A percentile compares a stretch with the other conserved stretches of the same genome.
Evolutionary conservation across 805 yeast genomes (phyloP).

Genomic region (Wickerhamiella azymoides): DNA sequence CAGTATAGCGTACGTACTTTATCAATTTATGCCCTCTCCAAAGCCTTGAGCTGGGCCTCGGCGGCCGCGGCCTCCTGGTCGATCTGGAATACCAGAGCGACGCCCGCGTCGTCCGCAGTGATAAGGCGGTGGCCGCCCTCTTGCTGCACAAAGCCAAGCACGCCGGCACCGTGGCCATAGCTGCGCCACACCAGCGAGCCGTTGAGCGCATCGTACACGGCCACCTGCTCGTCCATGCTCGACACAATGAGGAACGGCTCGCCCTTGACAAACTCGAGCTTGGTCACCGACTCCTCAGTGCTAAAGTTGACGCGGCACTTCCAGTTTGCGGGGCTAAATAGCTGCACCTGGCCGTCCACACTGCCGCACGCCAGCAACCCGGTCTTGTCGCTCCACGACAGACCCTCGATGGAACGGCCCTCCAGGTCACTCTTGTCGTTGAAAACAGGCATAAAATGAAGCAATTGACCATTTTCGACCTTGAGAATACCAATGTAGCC

Average conservation of each 20-base stretch:
- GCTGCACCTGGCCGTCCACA: conserved; percentile 73
- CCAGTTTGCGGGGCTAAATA: conserved; percentile 81
- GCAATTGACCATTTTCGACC: conserved; percentile 54
- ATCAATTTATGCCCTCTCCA: background rate
- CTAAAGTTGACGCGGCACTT: conserved; percentile 58
- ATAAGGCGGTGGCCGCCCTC: conserved; percentile 54
- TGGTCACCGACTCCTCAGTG: conserved; percentile 74
- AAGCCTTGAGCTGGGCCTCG: background rate
- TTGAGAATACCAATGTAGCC: conserved; percentile 75
- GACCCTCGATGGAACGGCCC: conserved; percentile 63
- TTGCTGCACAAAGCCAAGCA: conserved; percentile 66
- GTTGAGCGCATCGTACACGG: conserved; percentile 80
- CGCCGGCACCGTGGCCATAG: conserved; percentile 89
- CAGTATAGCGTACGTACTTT: no score
- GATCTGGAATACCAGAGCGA: conserved; percentile 52
- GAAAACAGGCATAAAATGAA: conserved; percentile 48
- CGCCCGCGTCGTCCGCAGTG: conserved; percentile 97
- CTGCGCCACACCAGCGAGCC: conserved; percentile 67
- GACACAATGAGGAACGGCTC: conserved; percentile 42
- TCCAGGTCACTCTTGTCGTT: conserved; percentile 32
- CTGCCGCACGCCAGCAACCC: conserved; percentile 73
- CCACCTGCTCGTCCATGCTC: conserved; percentile 73
- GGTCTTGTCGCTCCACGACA: conserved; percentile 58
- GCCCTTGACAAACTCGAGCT: conserved; percentile 46
- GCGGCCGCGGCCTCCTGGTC: background rate